phyloP scores from a whole-genome alignment of 1,139 yeast species.

The Suhomyces bokatorum region DNA sequence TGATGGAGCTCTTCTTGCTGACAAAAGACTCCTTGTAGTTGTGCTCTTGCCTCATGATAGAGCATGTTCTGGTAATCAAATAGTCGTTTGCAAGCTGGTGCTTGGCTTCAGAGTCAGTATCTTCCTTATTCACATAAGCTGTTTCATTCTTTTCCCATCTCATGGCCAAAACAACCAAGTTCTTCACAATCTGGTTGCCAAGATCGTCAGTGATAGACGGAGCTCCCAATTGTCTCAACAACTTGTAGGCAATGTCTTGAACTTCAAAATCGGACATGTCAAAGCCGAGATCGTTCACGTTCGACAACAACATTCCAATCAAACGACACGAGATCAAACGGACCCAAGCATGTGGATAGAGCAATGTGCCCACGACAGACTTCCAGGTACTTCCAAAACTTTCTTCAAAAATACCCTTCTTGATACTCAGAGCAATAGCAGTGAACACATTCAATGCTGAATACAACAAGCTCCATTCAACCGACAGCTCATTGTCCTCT shows the following conservation, averaged over 20 bases:
- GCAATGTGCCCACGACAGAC: conserved; percentile 52
- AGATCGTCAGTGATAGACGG: conserved; percentile 67
- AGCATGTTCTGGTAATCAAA: conserved; percentile 60
- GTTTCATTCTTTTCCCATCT: conserved; percentile 58
- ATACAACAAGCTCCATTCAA: conserved; percentile 79
- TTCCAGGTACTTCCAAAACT: conserved; percentile 49
- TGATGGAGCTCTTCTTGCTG: conserved; percentile 68
- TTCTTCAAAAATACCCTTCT: conserved; percentile 30
- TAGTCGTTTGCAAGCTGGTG: conserved; percentile 56
- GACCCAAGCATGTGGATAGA: conserved; percentile 93
- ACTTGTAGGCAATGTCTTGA: conserved; percentile 66
- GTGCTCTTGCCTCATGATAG: conserved; percentile 64
- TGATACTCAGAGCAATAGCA: conserved; percentile 34
- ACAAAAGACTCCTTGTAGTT: conserved; percentile 50
- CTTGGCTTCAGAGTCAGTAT: conserved; percentile 15
- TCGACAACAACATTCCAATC: conserved; percentile 51
- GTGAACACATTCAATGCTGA: conserved; percentile 59
- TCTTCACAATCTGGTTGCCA: conserved; percentile 66
- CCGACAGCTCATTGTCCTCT: conserved; percentile 31
- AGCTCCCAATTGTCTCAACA: conserved; percentile 78
- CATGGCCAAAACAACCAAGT: conserved; percentile 60
- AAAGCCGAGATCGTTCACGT: conserved; percentile 37
- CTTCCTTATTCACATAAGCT: conserved; percentile 29
- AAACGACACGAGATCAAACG: conserved; percentile 70
- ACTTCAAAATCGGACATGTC: conserved; percentile 40